Evolutionary conservation across 2,329 filamentous ascomycete species (phyloP), one percentile per base, ranked within the genome.

Genomic region (Elsinoe batatas): DNA sequence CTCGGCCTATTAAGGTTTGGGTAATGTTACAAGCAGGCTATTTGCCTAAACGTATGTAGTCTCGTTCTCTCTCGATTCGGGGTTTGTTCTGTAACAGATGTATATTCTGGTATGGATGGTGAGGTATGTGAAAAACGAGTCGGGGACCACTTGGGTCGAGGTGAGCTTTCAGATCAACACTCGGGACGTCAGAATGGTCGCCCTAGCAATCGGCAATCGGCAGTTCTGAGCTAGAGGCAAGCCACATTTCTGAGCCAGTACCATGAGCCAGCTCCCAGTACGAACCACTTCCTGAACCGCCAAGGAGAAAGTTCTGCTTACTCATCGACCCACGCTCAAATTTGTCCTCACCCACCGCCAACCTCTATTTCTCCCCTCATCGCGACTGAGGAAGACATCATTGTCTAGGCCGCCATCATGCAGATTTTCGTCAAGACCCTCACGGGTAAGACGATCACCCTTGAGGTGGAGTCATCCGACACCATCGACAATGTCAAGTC

Each of bases 401-500:
- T 57, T 57, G 42, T 56, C 58, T 57, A 58, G 30, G 43, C 57
- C 51, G 58, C 51, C 47, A 54, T 51, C 53, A 58, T 61, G 56
- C 58, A 58, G 30, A 58, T 95, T 79, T 94, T 93, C 74, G 88
- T 95, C 66, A 94, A 93, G 83, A 94, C 88, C 65, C 81, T 97
- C 70, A 97, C 93, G 88, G 93, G 93, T 74, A 97, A 97, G 87
- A 97, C 93, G 74, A 97, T 97, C 87, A 97, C 93, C 87, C 91
- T 98, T 71, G 93, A 98, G 90, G 93, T 97, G 79, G 93, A 97
- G 86, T 95, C 90, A 70, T 91, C 86, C 72, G 93, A 98, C 79
- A 97, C 91, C 73, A 97, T 98, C 79, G 93, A 97, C 85, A 97
- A 97, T 86, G 93, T 98, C 81, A 97, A 97, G 86, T 89, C 88